A percentile compares a stretch with the other conserved stretches of the same genome.
phyloP scores from a whole-genome alignment of 176 grass and related monocot species.

The Phoenix roebelenii region DNA sequence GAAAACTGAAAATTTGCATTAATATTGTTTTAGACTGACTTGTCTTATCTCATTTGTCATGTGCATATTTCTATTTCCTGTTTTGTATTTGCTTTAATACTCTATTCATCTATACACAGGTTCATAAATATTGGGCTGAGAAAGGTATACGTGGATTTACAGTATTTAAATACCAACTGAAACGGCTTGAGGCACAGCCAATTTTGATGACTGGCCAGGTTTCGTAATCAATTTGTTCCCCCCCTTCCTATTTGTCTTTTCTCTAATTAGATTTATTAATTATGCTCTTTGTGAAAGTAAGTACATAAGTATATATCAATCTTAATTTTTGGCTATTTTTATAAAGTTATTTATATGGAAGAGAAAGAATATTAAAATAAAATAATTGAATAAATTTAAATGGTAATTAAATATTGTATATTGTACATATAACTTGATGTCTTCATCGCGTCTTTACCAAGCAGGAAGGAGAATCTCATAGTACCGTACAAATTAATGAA shows the following conservation, averaged over 20 bases:
- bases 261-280: not conserved
- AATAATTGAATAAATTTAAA: no score
- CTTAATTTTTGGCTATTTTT: not conserved
- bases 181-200: conserved; percentile 71
- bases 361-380: no score
- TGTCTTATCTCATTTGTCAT: not conserved
- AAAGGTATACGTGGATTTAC: conserved; percentile 52
- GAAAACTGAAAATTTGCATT: no score
- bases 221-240: not conserved
- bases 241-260: not conserved
- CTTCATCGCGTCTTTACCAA: no score
- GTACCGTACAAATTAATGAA: no score
- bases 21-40: no score
- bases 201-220: conserved; percentile 71
- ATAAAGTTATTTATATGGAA: not conserved
- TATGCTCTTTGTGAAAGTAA: not conserved
- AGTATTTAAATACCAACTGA: conserved; percentile 70
- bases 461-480: no score
- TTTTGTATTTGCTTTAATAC: not conserved
- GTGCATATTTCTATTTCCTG: not conserved
- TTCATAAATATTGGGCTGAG: conserved; percentile 57
- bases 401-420: no score
- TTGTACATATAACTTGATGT: no score
- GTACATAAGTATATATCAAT: not conserved
- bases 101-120: conserved; percentile 28